A percentile compares a stretch with the other conserved stretches of the same genome.
Conservation (phyloP, 2,329 filamentous ascomycete genomes). For the Diaporthe eres region DNA sequence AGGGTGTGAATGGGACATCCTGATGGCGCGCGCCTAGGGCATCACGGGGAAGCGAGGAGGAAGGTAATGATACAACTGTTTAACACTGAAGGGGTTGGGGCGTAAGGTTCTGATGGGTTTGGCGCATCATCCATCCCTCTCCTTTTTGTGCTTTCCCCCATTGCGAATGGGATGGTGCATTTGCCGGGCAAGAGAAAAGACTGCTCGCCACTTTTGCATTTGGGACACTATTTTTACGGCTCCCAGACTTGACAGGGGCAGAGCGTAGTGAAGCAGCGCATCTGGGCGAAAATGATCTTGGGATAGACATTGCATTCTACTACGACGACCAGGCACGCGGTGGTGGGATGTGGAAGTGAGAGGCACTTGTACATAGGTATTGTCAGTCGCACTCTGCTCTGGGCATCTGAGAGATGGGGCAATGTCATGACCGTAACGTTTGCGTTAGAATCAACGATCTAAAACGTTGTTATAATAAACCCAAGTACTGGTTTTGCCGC, state of each 20-base stretch:
- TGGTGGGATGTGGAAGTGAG: neutral
- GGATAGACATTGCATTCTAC: constrained; percentile 20
- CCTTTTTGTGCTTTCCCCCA: neutral
- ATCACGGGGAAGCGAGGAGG: neutral
- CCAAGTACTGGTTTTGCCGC: neutral
- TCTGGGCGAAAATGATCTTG: neutral
- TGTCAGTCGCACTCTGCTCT: constrained; percentile 2
- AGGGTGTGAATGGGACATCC: neutral
- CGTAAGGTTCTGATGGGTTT: neutral
- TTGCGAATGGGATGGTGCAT: neutral
- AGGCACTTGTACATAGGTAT: neutral
- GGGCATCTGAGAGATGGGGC: neutral
- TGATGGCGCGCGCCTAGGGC: neutral
- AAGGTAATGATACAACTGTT: neutral
- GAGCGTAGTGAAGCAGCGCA: neutral
- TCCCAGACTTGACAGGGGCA: neutral
- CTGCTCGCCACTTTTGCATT: neutral
- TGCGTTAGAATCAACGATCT: neutral
- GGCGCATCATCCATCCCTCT: neutral
- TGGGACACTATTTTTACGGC: neutral
- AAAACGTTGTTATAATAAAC: neutral
- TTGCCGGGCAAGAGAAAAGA: constrained; percentile 7
- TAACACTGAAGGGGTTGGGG: neutral
- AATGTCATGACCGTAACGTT: constrained; percentile 18
- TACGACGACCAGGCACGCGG: neutral